Conservation (phyloP, 768 basidiomycete genomes). For the Russula olivacea region DNA sequence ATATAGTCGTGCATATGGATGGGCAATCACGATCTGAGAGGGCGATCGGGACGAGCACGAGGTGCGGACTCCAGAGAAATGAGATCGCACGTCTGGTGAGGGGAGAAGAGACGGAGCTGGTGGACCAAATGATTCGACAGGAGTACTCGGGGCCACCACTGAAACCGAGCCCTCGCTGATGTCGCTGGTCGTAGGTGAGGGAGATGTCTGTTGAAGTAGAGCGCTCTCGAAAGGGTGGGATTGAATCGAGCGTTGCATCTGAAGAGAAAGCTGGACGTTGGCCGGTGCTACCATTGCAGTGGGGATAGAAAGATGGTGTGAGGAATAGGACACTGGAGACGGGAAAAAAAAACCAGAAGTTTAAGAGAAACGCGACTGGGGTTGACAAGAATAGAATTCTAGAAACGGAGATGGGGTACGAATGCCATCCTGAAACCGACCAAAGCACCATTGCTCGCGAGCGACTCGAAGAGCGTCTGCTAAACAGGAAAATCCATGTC, state of each 20-base stretch:
- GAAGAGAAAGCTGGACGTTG: constrained; percentile 15
- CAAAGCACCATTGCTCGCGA: constrained; percentile 15
- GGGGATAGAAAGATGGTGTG: neutral
- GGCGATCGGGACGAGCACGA: constrained; percentile 1
- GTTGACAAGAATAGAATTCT: constrained; percentile 7
- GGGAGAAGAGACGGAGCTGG: constrained; percentile 24
- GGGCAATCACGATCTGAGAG: constrained; percentile 38
- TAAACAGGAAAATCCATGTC: constrained; percentile 12
- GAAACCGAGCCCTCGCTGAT: constrained; percentile 20
- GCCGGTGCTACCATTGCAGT: constrained; percentile 8
- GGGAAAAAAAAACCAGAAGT: constrained; percentile 2
- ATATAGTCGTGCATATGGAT: constrained; percentile 65
- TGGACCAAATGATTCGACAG: constrained; percentile 20
- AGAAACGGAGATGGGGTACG: constrained; percentile 18
- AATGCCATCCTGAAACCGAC: constrained; percentile 22
- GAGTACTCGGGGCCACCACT: constrained; percentile 2
- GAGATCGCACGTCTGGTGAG: constrained; percentile 8
- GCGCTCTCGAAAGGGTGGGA: constrained; percentile 4
- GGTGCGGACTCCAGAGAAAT: constrained; percentile 10
- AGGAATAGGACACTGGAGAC: neutral
- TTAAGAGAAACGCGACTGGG: constrained; percentile 13
- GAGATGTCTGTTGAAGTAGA: constrained; percentile 13
- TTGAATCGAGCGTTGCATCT: constrained; percentile 15
- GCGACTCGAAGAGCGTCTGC: constrained; percentile 6
- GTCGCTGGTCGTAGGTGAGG: constrained; percentile 24